Evolutionary conservation across 1,284 basidiomycete species (phyloP).

Genomic region (Cryptococcus wingfieldii): DNA sequence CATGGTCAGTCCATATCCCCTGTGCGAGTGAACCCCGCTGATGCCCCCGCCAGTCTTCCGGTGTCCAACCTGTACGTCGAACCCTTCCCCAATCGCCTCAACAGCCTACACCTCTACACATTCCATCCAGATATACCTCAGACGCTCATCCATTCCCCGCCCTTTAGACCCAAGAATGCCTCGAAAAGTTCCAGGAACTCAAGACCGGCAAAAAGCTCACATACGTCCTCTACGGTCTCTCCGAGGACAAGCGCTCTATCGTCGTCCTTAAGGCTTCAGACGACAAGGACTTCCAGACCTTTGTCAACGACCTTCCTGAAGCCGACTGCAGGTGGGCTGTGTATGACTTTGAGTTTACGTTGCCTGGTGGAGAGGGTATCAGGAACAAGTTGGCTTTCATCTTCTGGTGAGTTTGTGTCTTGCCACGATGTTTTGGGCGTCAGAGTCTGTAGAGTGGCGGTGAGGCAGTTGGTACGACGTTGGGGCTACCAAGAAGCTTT

Average conservation of each 20-base stretch:
- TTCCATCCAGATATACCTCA: not conserved
- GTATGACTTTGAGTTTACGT: conserved; percentile 86
- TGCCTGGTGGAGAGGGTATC: conserved; percentile 68
- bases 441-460: not conserved
- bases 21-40: not conserved
- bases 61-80: conserved; percentile 38
- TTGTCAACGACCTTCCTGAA: conserved; percentile 71
- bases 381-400: conserved; percentile 88
- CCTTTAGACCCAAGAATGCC: conserved; percentile 53
- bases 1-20: not conserved
- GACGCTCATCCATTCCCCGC: not conserved
- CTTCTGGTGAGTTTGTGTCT: conserved; percentile 60
- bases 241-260: conserved; percentile 65
- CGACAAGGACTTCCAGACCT: conserved; percentile 66
- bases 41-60: conserved; percentile 33
- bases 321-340: conserved; percentile 80
- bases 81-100: not conserved
- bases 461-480: not conserved
- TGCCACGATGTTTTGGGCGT: not conserved
- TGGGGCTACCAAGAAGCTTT: not conserved
- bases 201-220: conserved; percentile 79
- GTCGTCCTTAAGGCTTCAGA: conserved; percentile 61
- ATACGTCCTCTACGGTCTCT: conserved; percentile 82
- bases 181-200: conserved; percentile 65
- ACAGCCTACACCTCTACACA: not conserved